A percentile compares a stretch with the other conserved stretches of the same genome.
These are phyloP conservation scores for Usnea hakonensis DNA, from an alignment of 495 filamentous ascomycete species.

Conservation along the genomic window DNA sequence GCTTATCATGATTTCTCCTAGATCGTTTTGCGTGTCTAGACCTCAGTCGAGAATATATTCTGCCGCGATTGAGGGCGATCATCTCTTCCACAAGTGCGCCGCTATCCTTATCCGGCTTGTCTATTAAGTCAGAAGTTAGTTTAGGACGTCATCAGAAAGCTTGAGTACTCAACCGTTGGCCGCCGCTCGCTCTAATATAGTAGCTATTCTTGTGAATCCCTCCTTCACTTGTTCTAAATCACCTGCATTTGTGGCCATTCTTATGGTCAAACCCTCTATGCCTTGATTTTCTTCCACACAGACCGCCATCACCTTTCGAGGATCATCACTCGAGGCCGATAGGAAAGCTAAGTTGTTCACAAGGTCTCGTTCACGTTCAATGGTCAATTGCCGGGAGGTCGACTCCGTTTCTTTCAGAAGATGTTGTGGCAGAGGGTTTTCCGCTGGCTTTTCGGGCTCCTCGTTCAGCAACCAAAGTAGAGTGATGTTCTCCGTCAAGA, in stretches of 20 bases:
- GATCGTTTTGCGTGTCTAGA: too few species aligned
- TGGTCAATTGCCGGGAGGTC: too few species aligned
- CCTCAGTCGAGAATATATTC: too few species aligned
- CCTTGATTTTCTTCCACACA: slow-evolving; percentile 31
- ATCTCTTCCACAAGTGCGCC: too few species aligned
- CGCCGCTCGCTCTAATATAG: neutral
- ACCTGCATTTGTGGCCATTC: slow-evolving; percentile 35
- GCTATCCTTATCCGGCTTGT: too few species aligned
- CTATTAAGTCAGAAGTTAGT: too few species aligned
- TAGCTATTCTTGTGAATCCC: slow-evolving; percentile 20
- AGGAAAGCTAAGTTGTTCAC: slow-evolving; percentile 32
- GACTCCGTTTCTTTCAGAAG: too few species aligned
- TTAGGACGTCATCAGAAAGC: too few species aligned
- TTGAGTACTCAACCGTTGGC: slow-evolving; percentile 8
- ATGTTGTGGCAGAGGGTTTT: too few species aligned
- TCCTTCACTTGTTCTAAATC: slow-evolving; percentile 18
- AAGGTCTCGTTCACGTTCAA: neutral
- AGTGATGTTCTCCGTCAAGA: neutral
- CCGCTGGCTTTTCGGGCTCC: too few species aligned
- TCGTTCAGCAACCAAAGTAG: neutral
- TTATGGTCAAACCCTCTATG: slow-evolving; percentile 25
- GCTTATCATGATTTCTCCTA: too few species aligned
- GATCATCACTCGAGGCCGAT: slow-evolving; percentile 28
- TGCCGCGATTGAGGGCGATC: too few species aligned
- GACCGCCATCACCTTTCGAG: slow-evolving; percentile 32